Percentiles rank a stretch among this genome's conserved stretches.
These are phyloP conservation scores for Stagonosporopsis vannaccii DNA, from an alignment of 2,329 filamentous ascomycete species.

Conservation along the genomic window DNA sequence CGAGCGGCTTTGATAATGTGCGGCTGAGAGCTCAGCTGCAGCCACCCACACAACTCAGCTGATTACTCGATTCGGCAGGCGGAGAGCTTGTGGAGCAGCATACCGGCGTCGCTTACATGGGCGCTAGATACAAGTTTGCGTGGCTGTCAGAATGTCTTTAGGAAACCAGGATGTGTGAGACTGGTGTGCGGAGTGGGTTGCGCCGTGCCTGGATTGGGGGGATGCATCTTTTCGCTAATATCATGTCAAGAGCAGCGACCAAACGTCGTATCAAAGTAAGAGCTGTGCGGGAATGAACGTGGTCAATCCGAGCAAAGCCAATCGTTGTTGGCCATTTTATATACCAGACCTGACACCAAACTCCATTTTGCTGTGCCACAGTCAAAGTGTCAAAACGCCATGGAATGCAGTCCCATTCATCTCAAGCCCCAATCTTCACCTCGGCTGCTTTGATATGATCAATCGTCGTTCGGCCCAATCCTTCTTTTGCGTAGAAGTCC, in stretches of 20 bases:
- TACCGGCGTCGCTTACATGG: neutral
- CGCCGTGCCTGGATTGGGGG: too few relatives aligned
- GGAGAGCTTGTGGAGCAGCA: neutral
- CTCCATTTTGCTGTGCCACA: neutral
- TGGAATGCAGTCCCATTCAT: neutral
- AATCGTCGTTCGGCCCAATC: constrained; percentile 76
- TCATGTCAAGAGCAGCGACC: neutral
- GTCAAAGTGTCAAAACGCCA: constrained; percentile 1
- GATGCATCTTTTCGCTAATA: neutral
- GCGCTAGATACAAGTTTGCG: neutral
- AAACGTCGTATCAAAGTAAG: neutral
- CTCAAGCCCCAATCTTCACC: constrained; percentile 14
- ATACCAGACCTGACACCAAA: neutral
- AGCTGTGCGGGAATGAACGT: too few relatives aligned
- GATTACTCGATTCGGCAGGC: neutral
- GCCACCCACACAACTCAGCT: neutral
- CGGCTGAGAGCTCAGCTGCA: neutral
- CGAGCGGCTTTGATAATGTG: neutral
- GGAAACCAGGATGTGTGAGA: neutral
- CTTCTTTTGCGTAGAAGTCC: constrained; percentile 97
- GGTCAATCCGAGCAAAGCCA: too few relatives aligned
- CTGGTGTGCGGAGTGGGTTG: neutral
- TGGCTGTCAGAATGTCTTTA: neutral
- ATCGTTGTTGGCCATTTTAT: neutral
- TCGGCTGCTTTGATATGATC: constrained; percentile 39